phyloP scores from a whole-genome alignment of 495 filamentous ascomycete species.

The Glarea lozoyensis region DNA sequence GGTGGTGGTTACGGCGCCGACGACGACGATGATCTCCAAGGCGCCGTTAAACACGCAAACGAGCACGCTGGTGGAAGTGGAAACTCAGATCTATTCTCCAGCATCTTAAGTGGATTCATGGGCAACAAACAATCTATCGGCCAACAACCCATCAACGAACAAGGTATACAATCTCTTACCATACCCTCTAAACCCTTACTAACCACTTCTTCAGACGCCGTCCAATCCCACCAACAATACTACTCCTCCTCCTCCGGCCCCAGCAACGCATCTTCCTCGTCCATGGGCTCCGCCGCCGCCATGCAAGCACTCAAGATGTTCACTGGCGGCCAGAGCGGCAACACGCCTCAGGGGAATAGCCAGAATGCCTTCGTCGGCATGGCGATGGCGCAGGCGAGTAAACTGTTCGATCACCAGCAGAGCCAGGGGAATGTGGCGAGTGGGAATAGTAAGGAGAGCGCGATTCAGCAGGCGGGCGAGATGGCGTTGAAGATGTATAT shows the following conservation, averaged over 20 bases:
- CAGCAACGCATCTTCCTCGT: constrained; percentile 26
- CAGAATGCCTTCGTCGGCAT: constrained; percentile 39
- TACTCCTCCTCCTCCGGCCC: constrained; percentile 35
- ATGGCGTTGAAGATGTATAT: constrained; percentile 48
- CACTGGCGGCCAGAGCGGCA: constrained; percentile 29
- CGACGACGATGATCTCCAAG: constrained; percentile 30
- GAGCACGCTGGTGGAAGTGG: constrained; percentile 39
- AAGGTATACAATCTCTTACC: constrained; percentile 25
- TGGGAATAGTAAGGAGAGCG: constrained; percentile 40
- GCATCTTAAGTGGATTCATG: constrained; percentile 35
- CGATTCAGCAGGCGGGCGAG: constrained; percentile 42
- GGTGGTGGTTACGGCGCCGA: constrained; percentile 14
- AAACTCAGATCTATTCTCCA: constrained; percentile 40
- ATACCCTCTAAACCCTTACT: background rate
- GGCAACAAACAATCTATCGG: constrained; percentile 39
- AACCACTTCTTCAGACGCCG: constrained; percentile 28
- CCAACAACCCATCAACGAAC: constrained; percentile 51
- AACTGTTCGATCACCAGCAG: constrained; percentile 41
- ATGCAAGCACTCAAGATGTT: constrained; percentile 63
- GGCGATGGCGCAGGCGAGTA: constrained; percentile 45
- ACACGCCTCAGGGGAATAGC: constrained; percentile 16
- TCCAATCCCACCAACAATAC: constrained; percentile 44
- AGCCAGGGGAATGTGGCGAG: constrained; percentile 34
- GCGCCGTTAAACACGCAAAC: constrained; percentile 41
- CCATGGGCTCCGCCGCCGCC: constrained; percentile 53